Conservation (phyloP, 176 grass and related monocot species). For the Rhynchospora pubera region DNA sequence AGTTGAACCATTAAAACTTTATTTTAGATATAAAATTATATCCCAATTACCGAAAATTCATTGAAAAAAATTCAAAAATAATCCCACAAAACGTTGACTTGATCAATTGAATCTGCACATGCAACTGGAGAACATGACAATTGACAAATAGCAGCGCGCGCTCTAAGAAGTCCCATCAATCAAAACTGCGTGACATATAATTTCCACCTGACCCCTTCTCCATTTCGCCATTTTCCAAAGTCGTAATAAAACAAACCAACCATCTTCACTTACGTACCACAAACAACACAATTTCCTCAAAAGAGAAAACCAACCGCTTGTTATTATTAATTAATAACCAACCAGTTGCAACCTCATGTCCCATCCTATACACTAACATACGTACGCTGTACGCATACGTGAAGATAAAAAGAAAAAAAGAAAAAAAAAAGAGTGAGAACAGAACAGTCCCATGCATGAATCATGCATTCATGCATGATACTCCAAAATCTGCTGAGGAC, state of each 20-base stretch:
- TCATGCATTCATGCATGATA: neutral
- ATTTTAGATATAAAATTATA: too few relatives aligned
- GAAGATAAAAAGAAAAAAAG: too few relatives aligned
- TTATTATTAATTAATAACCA: neutral
- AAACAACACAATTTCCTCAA: neutral
- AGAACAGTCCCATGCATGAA: constrained; percentile 3
- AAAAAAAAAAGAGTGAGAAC: neutral
- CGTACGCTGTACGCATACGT: neutral
- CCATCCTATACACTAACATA: neutral
- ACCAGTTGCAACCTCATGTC: neutral
- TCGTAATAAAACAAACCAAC: neutral
- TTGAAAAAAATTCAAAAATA: too few relatives aligned
- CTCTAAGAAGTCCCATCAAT: neutral
- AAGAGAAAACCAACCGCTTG: neutral
- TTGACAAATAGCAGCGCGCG: too few relatives aligned
- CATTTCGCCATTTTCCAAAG: constrained; percentile 1
- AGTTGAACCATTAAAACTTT: too few relatives aligned
- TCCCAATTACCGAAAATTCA: too few relatives aligned
- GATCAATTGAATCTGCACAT: neutral
- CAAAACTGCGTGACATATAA: neutral
- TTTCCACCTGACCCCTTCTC: neutral
- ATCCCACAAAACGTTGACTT: too few relatives aligned
- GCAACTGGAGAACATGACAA: neutral
- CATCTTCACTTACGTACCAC: neutral
- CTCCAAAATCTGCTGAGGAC: neutral